Evolutionary conservation across 2,329 filamentous ascomycete species (phyloP).

Genomic region (Trichocomaceae sp.): DNA sequence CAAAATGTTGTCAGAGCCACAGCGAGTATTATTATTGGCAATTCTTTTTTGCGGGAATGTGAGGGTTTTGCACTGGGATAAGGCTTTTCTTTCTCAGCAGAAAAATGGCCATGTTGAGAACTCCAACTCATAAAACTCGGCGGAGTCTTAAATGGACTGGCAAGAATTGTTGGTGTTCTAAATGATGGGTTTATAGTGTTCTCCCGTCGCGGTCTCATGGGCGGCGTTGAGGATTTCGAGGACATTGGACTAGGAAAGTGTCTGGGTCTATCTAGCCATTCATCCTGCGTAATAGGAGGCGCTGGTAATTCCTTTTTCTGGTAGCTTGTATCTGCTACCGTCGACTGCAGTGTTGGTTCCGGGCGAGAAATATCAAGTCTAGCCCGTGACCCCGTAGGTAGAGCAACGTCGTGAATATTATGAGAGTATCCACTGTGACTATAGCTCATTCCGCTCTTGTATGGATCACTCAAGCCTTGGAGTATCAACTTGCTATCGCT

Average conservation of each 20-base stretch:
- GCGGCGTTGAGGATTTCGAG: not conserved
- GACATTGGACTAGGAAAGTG: not conserved
- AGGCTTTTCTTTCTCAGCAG: not conserved
- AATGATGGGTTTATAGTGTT: not conserved
- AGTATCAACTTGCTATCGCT: conserved; percentile 1
- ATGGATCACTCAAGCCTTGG: conserved; percentile 5
- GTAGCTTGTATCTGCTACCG: not conserved
- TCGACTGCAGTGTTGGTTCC: not conserved
- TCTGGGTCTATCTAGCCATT: not conserved
- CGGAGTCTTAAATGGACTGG: not conserved
- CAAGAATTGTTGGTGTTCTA: not conserved
- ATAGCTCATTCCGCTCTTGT: not conserved
- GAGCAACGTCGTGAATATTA: no score
- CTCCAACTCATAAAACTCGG: not conserved
- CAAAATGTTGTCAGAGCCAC: conserved; percentile 1
- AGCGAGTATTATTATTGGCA: not conserved
- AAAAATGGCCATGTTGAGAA: not conserved
- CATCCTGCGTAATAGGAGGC: not conserved
- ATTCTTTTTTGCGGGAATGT: conserved; percentile 3
- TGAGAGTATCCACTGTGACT: not conserved
- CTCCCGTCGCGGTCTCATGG: not conserved
- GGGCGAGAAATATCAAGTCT: not conserved
- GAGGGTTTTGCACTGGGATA: not conserved
- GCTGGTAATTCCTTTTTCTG: not conserved
- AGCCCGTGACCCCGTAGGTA: not conserved